phyloP scores from a whole-genome alignment of 2,329 filamentous ascomycete genomes.

The Cladophialophora chaetospira region DNA sequence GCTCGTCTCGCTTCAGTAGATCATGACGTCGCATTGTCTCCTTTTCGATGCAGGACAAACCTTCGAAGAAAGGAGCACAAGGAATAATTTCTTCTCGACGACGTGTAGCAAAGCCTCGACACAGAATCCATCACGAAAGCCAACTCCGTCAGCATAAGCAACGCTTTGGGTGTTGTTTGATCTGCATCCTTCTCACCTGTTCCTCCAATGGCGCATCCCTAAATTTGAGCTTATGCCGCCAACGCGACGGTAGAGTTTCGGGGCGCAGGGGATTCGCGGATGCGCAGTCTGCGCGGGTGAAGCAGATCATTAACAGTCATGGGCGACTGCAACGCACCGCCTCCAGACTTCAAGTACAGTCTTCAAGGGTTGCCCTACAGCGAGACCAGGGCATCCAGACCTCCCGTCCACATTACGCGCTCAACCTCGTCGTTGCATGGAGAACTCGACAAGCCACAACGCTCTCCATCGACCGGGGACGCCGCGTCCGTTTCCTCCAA shows the following conservation, averaged over 20 bases:
- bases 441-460: slow-evolving; percentile 13
- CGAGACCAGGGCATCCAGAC: slow-evolving; percentile 20
- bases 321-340: slow-evolving; percentile 18
- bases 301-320: slow-evolving; percentile 7
- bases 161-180: background rate
- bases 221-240: slow-evolving; percentile 1
- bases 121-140: too few relatives aligned
- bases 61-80: slow-evolving; percentile 13
- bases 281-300: background rate
- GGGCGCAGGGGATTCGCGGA: slow-evolving; percentile 5
- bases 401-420: slow-evolving; percentile 20
- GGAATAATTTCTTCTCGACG: slow-evolving; percentile 6
- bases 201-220: background rate
- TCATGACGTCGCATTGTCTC: slow-evolving; percentile 26
- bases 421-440: slow-evolving; percentile 21
- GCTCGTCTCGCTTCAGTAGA: slow-evolving; percentile 25
- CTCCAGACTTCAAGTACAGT: slow-evolving; percentile 21
- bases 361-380: slow-evolving; percentile 27
- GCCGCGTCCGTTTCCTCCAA: slow-evolving; percentile 28
- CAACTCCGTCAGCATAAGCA: too few relatives aligned
- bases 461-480: slow-evolving; percentile 21
- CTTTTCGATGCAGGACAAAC: slow-evolving; percentile 7
- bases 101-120: too few relatives aligned
- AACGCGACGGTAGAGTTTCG: background rate
- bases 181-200: too few relatives aligned